Percentiles rank a stretch among this genome's conserved stretches.
These are phyloP conservation scores for Auriculariales sp. DNA, from an alignment of 768 basidiomycete species.

Conservation along the genomic window DNA sequence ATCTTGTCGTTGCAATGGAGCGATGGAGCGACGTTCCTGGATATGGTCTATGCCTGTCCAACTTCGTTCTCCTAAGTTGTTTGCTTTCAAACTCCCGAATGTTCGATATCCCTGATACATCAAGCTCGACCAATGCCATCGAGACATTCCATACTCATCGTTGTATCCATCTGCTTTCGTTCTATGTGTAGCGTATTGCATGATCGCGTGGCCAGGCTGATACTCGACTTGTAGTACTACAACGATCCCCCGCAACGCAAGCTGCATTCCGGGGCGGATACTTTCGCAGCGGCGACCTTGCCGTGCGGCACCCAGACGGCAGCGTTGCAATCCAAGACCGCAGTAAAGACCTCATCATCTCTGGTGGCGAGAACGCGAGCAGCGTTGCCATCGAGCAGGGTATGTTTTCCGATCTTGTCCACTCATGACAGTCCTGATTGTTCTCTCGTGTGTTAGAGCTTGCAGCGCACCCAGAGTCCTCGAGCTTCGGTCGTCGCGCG, in stretches of 20 bases:
- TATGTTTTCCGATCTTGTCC: slow-evolving; percentile 13
- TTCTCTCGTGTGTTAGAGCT: slow-evolving; percentile 38
- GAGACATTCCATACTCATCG: too few relatives aligned
- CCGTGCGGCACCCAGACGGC: slow-evolving; percentile 68
- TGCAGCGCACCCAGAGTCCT: slow-evolving; percentile 66
- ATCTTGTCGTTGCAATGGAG: too few relatives aligned
- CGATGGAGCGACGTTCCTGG: too few relatives aligned
- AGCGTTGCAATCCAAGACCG: slow-evolving; percentile 63
- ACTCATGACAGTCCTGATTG: not conserved
- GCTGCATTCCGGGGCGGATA: slow-evolving; percentile 70
- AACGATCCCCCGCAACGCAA: slow-evolving; percentile 61
- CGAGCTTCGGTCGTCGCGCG: slow-evolving; percentile 77
- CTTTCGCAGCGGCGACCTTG: slow-evolving; percentile 73
- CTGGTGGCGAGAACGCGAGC: slow-evolving; percentile 83
- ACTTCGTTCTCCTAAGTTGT: too few relatives aligned
- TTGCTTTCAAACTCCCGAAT: too few relatives aligned
- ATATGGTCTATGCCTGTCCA: too few relatives aligned
- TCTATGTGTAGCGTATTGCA: not conserved
- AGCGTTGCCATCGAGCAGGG: slow-evolving; percentile 78
- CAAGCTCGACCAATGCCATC: too few relatives aligned
- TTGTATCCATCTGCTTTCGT: too few relatives aligned
- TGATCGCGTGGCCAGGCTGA: not conserved
- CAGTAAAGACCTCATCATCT: slow-evolving; percentile 77
- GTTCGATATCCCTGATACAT: too few relatives aligned
- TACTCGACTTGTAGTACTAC: slow-evolving; percentile 41